Conservation (phyloP, 2,329 filamentous ascomycete genomes). For the Lachnellula willkommii region DNA sequence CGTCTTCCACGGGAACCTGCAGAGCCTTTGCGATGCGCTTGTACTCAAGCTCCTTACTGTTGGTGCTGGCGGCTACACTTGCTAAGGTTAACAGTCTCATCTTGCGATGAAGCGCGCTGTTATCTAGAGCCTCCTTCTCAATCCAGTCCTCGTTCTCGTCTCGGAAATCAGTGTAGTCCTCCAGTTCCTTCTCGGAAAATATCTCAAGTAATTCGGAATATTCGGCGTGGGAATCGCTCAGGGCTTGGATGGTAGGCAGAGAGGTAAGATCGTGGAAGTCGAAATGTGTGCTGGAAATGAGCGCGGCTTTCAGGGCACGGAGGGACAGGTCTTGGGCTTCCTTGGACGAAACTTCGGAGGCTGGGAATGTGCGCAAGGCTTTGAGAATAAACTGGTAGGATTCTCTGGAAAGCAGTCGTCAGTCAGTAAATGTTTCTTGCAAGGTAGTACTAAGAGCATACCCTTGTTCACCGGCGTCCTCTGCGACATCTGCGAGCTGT, state of each 20-base stretch:
- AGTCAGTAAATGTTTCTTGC: slow-evolving; percentile 4
- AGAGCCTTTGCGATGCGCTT: slow-evolving; percentile 76
- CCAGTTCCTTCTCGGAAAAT: slow-evolving; percentile 88
- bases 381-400: slow-evolving; percentile 64
- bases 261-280: slow-evolving; percentile 68
- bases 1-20: slow-evolving; percentile 74
- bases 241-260: slow-evolving; percentile 74
- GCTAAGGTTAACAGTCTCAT: slow-evolving; percentile 93
- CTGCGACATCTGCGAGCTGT: slow-evolving; percentile 73
- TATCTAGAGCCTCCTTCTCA: slow-evolving; percentile 67
- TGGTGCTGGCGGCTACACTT: slow-evolving; percentile 76
- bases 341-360: slow-evolving; percentile 51
- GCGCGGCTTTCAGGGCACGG: slow-evolving; percentile 61
- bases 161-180: slow-evolving; percentile 93
- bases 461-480: slow-evolving; percentile 71
- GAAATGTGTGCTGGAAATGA: slow-evolving; percentile 60
- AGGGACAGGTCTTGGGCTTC: slow-evolving; percentile 60
- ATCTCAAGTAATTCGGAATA: slow-evolving; percentile 93
- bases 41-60: slow-evolving; percentile 85
- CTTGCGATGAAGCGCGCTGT: slow-evolving; percentile 77
- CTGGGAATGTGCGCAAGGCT: slow-evolving; percentile 55
- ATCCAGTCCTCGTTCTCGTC: slow-evolving; percentile 85
- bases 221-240: slow-evolving; percentile 75
- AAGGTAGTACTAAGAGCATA: slow-evolving; percentile 40
- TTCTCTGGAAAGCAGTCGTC: slow-evolving; percentile 38